Conservation (phyloP, 116 monocot genomes). For the Dioscorea cayenensis region DNA sequence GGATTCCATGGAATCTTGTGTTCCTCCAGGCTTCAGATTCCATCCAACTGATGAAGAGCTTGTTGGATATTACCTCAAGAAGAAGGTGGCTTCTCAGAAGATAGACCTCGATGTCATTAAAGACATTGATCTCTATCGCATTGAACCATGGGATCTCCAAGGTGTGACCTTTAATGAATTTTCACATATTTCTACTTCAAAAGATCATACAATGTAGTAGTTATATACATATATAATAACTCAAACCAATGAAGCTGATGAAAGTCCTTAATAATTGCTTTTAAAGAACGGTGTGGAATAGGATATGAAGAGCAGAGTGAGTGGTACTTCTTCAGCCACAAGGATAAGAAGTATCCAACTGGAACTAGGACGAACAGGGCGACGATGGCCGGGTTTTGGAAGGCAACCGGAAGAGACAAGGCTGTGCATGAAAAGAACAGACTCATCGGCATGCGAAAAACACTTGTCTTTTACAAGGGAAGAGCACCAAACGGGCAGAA, state of each 20-base stretch:
- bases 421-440: conserved; percentile 18
- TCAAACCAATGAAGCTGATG: not conserved
- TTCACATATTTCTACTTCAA: not conserved
- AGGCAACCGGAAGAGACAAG: conserved; percentile 41
- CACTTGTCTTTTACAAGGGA: conserved; percentile 46
- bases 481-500: conserved; percentile 41
- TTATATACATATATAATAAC: not conserved
- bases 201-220: not conserved
- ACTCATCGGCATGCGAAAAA: conserved; percentile 41
- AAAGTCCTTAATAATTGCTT: too few species aligned
- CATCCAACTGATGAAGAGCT: conserved; percentile 45
- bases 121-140: conserved; percentile 29
- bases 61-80: conserved; percentile 34
- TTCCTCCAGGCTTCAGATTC: conserved; percentile 39
- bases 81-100: conserved; percentile 31
- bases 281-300: conserved; percentile 20
- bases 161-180: conserved; percentile 3
- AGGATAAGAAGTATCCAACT: conserved; percentile 80
- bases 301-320: conserved; percentile 75
- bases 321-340: conserved; percentile 98
- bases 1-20: conserved; percentile 24
- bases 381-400: conserved; percentile 39
- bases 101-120: conserved; percentile 33
- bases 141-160: conserved; percentile 42
- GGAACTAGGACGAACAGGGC: conserved; percentile 43